Percentiles rank a stretch among this genome's conserved stretches.
Evolutionary conservation across 192 early-diverging fungal genomes (phyloP).

Genomic region (Mortierella claussenii): DNA sequence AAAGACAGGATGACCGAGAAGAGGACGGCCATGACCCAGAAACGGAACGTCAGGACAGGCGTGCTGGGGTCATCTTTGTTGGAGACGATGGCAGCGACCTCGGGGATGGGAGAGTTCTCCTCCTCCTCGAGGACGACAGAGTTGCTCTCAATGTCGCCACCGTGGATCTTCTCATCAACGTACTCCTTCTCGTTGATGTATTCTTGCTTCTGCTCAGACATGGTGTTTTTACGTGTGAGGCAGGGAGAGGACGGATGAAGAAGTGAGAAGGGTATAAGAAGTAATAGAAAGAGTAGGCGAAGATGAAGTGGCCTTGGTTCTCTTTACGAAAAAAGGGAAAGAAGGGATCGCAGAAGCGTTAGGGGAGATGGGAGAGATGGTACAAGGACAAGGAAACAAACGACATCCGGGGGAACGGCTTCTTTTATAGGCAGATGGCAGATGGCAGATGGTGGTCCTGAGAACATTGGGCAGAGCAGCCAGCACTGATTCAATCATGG

Average conservation of each 20-base stretch:
- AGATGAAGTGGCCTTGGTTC: background rate
- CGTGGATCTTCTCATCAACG: slow-evolving; percentile 12
- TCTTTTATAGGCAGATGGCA: too few species aligned
- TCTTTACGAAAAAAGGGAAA: background rate
- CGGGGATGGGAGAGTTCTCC: slow-evolving; percentile 49
- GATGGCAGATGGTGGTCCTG: too few species aligned
- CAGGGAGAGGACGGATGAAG: background rate
- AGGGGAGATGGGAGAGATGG: slow-evolving; percentile 5
- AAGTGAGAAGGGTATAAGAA: too few species aligned
- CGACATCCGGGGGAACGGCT: background rate
- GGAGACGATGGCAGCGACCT: slow-evolving; percentile 49
- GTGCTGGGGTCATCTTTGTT: slow-evolving; percentile 54
- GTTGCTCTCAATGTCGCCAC: slow-evolving; percentile 25
- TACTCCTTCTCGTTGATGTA: slow-evolving; percentile 18
- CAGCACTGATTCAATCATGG: too few species aligned
- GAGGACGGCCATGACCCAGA: slow-evolving; percentile 59
- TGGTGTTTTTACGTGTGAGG: slow-evolving; percentile 2
- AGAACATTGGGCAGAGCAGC: too few species aligned
- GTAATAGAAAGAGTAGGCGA: background rate
- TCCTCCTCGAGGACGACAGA: slow-evolving; percentile 34
- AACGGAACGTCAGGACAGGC: slow-evolving; percentile 60
- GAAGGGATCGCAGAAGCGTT: background rate
- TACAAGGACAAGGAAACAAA: slow-evolving; percentile 22
- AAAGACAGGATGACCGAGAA: slow-evolving; percentile 34
- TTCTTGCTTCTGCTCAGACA: slow-evolving; percentile 23